These are phyloP conservation scores for Albugo laibachii DNA, from an alignment of 352 stramenopile species.

Conservation along the genomic window DNA sequence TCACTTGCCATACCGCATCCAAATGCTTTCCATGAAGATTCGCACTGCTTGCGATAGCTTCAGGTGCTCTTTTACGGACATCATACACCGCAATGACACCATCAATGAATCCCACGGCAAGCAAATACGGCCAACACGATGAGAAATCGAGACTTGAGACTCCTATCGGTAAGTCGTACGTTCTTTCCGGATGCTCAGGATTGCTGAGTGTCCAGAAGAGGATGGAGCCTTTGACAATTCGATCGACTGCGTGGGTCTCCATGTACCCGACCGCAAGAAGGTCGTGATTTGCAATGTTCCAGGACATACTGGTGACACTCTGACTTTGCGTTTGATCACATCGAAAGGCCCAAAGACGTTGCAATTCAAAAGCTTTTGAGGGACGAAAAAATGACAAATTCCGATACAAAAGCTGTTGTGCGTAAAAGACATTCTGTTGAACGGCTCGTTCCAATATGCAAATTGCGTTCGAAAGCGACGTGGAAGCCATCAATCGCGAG, in stretches of 20 bases:
- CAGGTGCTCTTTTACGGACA: conserved; percentile 18
- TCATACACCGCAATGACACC: conserved; percentile 84
- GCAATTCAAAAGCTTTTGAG: conserved; percentile 15
- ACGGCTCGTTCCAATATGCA: conserved; percentile 66
- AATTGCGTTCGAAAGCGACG: conserved; percentile 32
- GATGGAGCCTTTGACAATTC: conserved; percentile 35
- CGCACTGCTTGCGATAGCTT: conserved; percentile 34
- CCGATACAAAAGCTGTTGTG: conserved; percentile 65
- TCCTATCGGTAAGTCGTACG: conserved; percentile 50
- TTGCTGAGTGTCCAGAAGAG: conserved; percentile 89
- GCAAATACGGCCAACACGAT: conserved; percentile 58
- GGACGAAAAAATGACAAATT: conserved; percentile 31
- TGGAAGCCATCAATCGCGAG: conserved; percentile 30
- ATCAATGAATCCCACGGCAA: conserved; percentile 80
- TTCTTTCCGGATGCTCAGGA: conserved; percentile 79
- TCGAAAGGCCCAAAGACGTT: conserved; percentile 60
- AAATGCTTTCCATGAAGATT: conserved; percentile 56
- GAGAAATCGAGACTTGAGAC: conserved; percentile 84
- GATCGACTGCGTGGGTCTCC: conserved; percentile 3
- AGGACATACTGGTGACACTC: conserved; percentile 56
- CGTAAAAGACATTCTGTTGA: conserved; percentile 79
- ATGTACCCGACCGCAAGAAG: conserved; percentile 82
- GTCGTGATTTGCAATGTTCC: conserved; percentile 77
- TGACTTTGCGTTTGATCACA: conserved; percentile 37
- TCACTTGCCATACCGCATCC: conserved; percentile 83